A percentile compares a stretch with the other conserved stretches of the same genome.
Conservation (phyloP, 192 early-diverging fungal species). For the Piromyces finnis region DNA sequence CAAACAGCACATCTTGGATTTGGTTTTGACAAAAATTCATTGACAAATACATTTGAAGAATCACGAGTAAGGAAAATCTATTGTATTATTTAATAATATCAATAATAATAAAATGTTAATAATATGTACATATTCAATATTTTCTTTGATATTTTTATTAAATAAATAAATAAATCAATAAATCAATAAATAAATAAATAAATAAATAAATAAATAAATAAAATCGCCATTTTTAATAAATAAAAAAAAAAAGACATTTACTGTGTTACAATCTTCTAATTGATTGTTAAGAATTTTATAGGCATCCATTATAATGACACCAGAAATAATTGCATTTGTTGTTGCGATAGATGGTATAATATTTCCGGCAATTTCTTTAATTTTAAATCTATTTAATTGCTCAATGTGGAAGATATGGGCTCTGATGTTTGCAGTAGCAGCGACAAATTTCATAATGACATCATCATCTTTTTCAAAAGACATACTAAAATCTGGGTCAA, state of each 20-base stretch:
- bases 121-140: too few species aligned
- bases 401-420: conserved; percentile 65
- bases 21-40: conserved; percentile 42
- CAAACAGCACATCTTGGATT: conserved; percentile 67
- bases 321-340: conserved; percentile 91
- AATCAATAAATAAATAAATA: too few species aligned
- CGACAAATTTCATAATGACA: conserved; percentile 80
- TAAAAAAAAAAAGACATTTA: too few species aligned
- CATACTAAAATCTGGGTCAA: conserved; percentile 29
- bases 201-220: too few species aligned
- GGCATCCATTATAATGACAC: conserved; percentile 78
- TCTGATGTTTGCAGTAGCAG: conserved; percentile 77
- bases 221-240: too few species aligned
- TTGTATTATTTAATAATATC: too few species aligned
- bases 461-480: conserved; percentile 94
- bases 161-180: too few species aligned
- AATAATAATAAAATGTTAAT: too few species aligned
- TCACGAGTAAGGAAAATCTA: conserved; percentile 43
- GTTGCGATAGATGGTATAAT: conserved; percentile 98
- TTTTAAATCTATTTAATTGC: conserved; percentile 58
- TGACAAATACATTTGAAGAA: conserved; percentile 33
- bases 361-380: conserved; percentile 98
- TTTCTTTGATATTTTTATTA: too few species aligned
- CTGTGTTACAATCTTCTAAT: conserved; percentile 26
- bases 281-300: conserved; percentile 40